Base-by-base conservation (phyloP, 2,329 filamentous ascomycete genomes). In the Sporothrix curviconia region DNA sequence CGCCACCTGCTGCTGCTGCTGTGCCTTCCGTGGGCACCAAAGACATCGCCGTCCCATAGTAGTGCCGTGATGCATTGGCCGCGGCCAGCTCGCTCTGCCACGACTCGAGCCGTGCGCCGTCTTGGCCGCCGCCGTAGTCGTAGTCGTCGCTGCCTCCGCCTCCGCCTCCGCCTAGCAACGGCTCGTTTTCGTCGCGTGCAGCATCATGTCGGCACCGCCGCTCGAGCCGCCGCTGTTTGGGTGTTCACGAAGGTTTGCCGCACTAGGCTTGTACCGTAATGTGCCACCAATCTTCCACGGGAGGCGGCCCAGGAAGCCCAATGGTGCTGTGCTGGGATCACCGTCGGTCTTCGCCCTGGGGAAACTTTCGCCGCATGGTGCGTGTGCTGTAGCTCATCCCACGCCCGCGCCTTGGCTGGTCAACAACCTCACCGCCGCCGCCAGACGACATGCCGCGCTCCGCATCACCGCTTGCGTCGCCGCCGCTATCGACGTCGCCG, bases 331-430 rank as follows among this genome's bases (percentile, higher is more conserved):
- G 66, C 87, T 90, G 1, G 91, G 90, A 96, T 95, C n/a, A 96
- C 84, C 4, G 90, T 95, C 9, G 90, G 67, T 96, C 91, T 73
- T 90, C 74, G 76, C 78, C 71, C 51, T 64, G 68, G 7, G 65
- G 32, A 7, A n/a, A n/a, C 14, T 55, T 57, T 7, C 37, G 47
- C 25, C 57, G 57, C 24, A 17, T n/a, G 7, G 74, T 24, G 80
- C 78, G 78, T 34, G 89, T 87, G 39, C 89, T 90, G 71, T 96
- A 97, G 71, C 86, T 95, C 92, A 96, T 96, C 39, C 84, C 87
- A 63, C 87, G 78, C 72, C 90, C 90, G 63, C 86, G 78, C 53
- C 79, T 79, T 39, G 90, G 89, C 70, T 92, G 86, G 53, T 81
- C 77, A 7, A 76, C 75, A 53, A 81, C 77, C 59, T 77, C 68